Base-by-base conservation (phyloP, 192 early-diverging fungal genomes). In the Gonapodya sp. region DNA sequence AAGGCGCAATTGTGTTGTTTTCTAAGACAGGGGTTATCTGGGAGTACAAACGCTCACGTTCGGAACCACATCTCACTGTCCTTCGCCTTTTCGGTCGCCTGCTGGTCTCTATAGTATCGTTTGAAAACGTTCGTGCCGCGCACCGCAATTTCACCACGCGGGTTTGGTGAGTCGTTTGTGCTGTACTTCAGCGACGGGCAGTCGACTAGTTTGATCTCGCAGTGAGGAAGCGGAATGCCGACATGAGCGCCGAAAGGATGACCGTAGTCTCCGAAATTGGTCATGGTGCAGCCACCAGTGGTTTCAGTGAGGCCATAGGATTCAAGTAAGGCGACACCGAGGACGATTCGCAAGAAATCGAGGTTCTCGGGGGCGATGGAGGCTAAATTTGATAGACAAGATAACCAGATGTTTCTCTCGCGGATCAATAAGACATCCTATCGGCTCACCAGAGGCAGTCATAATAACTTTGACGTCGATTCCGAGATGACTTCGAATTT, bases 101-200 rank as follows among this genome's bases (percentile, higher is more conserved):
- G 32, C 0, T 36, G 80, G 1, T 81, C 35, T 0, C 73, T 73
- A 8, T 81, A 73, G 24, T 81, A 81, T 30, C 64, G 32, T 1
- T 24, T 64, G 30, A 81, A 81, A 18, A 81, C 80, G 30, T 73
- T 79, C 16, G 73, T 36, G 34, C 80, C 80, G 18, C 80, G 8
- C 35, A 81, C 80, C 35, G 35, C 35, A 64, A 81, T 81, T 36
- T 81, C 80, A 36, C 80, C 80, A 35, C 80, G 73, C 79, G 80
- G 80, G 35, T 81, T 79, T 18, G 80, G 80, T 0, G 35, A 31
- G 79, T 81, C 80, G 24, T 32, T 81, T 0, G 80, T 31, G 0
- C 73, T 1, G 35, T 81, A 81, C 32, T 74, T 74, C 35, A 81
- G 34, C 32, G 74, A 33, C 35, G 73, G 73, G 79, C 36, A 35